phyloP scores from a whole-genome alignment of 2,329 filamentous ascomycete species.

The Dryadomyces quercus-mongolicae region DNA sequence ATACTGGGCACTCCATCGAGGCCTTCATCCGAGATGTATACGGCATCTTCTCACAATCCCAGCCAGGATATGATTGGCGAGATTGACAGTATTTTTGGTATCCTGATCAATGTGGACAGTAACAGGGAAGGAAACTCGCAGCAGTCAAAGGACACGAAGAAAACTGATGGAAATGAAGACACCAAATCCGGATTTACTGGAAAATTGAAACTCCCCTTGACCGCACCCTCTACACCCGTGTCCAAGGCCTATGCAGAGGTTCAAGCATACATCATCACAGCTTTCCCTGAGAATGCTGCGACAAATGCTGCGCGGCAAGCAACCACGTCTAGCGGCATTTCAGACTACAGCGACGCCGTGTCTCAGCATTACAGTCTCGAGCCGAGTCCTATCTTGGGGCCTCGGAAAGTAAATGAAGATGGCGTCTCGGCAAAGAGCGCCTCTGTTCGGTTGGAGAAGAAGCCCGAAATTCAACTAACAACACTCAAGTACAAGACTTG shows the following conservation, averaged over 20 bases:
- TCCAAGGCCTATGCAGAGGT: slow-evolving; percentile 10
- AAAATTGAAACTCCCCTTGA: background rate
- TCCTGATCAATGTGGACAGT: slow-evolving; percentile 4
- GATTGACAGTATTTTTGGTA: slow-evolving; percentile 9
- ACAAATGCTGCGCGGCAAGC: background rate
- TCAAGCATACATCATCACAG: slow-evolving; percentile 6
- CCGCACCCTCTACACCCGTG: slow-evolving; percentile 9
- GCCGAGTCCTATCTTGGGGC: background rate
- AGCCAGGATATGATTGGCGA: slow-evolving; percentile 1
- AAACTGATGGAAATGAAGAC: background rate
- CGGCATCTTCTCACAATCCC: background rate
- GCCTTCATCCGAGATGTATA: background rate
- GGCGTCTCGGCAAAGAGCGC: slow-evolving; percentile 12
- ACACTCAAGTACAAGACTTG: slow-evolving; percentile 14
- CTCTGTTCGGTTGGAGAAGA: background rate
- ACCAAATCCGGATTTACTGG: background rate
- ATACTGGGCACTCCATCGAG: background rate
- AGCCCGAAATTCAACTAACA: background rate
- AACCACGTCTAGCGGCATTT: background rate
- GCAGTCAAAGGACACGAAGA: background rate
- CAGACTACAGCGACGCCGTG: background rate
- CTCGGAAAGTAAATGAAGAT: background rate
- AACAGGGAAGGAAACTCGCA: background rate
- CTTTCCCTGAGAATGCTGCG: background rate
- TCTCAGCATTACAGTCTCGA: background rate